Percentiles rank a stretch among this genome's conserved stretches.
These are phyloP conservation scores for Cicer judaicum DNA, from an alignment of 306 rosid species.

Conservation along the genomic window DNA sequence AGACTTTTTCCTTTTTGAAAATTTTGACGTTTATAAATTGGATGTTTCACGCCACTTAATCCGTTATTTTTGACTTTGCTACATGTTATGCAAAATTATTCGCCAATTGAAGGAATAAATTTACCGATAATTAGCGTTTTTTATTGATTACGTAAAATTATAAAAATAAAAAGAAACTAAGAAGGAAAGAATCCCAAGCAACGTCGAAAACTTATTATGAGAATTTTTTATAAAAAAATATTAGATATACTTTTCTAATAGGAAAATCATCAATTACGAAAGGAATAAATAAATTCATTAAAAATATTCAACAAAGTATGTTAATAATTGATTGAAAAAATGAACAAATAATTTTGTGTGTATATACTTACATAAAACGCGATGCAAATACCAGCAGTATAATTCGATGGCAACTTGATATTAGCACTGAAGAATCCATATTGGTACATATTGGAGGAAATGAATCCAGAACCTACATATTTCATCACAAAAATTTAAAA, in stretches of 20 bases:
- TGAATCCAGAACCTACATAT: conserved; percentile 84
- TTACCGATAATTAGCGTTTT: conserved; percentile 34
- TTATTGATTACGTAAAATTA: conserved; percentile 15
- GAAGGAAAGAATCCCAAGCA: conserved; percentile 33
- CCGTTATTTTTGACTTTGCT: conserved; percentile 37
- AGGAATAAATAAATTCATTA: not conserved
- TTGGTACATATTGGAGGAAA: conserved; percentile 76
- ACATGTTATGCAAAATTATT: not conserved
- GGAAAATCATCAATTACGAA: not conserved
- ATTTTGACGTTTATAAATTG: not conserved
- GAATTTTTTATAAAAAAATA: no score
- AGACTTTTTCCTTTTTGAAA: conserved; percentile 16
- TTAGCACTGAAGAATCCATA: conserved; percentile 95
- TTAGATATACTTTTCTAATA: not conserved
- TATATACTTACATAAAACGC: conserved; percentile 78
- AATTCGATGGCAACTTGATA: conserved; percentile 86
- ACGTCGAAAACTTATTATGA: no score
- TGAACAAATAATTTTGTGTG: not conserved
- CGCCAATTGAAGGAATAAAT: conserved; percentile 28
- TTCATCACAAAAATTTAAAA: not conserved
- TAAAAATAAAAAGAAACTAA: not conserved
- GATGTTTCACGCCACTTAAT: conserved; percentile 21
- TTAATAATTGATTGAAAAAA: conserved; percentile 1
- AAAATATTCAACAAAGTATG: no score
- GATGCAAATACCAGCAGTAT: conserved; percentile 85